phyloP scores from a whole-genome alignment of 2,329 filamentous ascomycete species.

The Thermochaetoides dissita region DNA sequence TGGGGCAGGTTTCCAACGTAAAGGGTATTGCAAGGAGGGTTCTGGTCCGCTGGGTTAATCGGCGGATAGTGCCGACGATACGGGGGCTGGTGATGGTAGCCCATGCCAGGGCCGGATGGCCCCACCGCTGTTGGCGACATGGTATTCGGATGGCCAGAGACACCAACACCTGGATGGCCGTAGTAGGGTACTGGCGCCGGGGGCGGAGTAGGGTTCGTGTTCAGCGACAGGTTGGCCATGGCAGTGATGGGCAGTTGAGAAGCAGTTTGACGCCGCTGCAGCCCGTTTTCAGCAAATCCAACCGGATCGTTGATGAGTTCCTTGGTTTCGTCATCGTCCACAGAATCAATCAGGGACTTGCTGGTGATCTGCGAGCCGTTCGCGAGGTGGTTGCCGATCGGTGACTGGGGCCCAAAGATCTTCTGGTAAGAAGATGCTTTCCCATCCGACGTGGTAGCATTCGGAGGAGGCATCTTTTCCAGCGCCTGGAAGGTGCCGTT shows the following conservation, averaged over 20 bases:
- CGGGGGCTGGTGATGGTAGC: slow-evolving; percentile 26
- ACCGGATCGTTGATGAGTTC: slow-evolving; percentile 59
- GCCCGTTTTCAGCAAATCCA: slow-evolving; percentile 59
- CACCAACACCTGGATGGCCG: slow-evolving; percentile 22
- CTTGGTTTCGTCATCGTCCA: slow-evolving; percentile 57
- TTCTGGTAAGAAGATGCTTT: slow-evolving; percentile 45
- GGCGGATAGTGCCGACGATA: slow-evolving; percentile 62
- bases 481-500: slow-evolving; percentile 47
- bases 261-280: slow-evolving; percentile 54
- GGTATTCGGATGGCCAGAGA: slow-evolving; percentile 29
- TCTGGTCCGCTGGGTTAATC: slow-evolving; percentile 88
- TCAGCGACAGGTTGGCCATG: slow-evolving; percentile 57
- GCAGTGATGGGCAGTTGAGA: slow-evolving; percentile 56
- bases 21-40: slow-evolving; percentile 92
- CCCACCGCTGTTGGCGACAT: slow-evolving; percentile 44
- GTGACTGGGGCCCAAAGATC: slow-evolving; percentile 60
- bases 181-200: slow-evolving; percentile 41
- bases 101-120: slow-evolving; percentile 16
- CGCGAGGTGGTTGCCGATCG: slow-evolving; percentile 55
- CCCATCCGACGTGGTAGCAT: slow-evolving; percentile 37
- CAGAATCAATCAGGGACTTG: slow-evolving; percentile 57
- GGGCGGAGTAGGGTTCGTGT: slow-evolving; percentile 51
- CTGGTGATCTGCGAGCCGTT: slow-evolving; percentile 47
- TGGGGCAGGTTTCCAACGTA: slow-evolving; percentile 95
- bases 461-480: slow-evolving; percentile 48